A percentile compares a stretch with the other conserved stretches of the same genome.
Conservation (phyloP, 495 filamentous ascomycete genomes). For the Immersiella caudata region DNA sequence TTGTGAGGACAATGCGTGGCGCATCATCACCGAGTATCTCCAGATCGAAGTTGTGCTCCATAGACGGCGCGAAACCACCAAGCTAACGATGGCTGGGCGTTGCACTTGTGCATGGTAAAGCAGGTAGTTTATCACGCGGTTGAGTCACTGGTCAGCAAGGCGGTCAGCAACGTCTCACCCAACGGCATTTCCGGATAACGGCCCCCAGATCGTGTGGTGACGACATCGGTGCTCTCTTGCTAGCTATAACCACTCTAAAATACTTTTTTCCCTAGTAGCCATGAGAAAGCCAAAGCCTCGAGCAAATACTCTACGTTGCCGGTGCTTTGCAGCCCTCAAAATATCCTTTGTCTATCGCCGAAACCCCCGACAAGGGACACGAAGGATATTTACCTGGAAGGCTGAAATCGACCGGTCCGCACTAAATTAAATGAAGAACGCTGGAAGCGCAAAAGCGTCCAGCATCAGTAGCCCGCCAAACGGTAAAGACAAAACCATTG, state of each 20-base stretch:
- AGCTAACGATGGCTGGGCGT: not conserved
- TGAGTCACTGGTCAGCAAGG: not conserved
- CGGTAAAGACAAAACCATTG: conserved; percentile 12
- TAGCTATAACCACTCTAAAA: not conserved
- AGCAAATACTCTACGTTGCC: conserved; percentile 1
- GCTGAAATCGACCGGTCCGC: conserved; percentile 34
- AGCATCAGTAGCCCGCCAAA: conserved; percentile 38
- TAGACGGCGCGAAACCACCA: not conserved
- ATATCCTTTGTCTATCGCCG: conserved; percentile 22
- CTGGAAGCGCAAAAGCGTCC: conserved; percentile 18
- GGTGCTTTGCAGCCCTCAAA: conserved; percentile 7
- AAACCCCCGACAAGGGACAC: not conserved
- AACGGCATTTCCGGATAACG: not conserved
- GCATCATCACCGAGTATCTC: not conserved
- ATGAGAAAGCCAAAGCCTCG: not conserved
- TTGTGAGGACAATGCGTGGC: not conserved
- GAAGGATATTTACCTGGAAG: not conserved
- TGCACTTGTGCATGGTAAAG: not conserved
- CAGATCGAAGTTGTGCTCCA: not conserved
- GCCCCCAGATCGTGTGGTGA: not conserved
- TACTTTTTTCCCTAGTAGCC: not conserved
- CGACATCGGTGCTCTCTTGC: not conserved
- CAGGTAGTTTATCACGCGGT: not conserved
- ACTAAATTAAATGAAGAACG: conserved; percentile 32
- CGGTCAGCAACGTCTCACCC: not conserved